Evolutionary conservation across 192 early-diverging fungal genomes (phyloP).

Genomic region (Martensiomyces pterosporus): DNA sequence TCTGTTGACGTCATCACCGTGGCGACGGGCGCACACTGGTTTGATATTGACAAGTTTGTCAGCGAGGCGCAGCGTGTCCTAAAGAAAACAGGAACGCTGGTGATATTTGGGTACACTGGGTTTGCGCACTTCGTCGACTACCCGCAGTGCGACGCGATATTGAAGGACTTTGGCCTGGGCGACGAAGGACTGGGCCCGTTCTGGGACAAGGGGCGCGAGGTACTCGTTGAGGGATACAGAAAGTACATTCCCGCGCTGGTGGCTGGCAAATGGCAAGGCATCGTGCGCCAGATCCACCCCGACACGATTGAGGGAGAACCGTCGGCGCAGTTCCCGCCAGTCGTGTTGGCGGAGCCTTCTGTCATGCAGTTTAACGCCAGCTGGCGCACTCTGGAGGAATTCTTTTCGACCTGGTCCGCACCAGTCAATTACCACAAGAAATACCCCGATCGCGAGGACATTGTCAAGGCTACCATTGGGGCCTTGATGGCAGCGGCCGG

Average conservation of each 20-base stretch:
- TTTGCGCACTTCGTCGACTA: conserved; percentile 33
- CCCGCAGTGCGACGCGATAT: conserved; percentile 36
- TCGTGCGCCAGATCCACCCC: conserved; percentile 18
- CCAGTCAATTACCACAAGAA: conserved; percentile 9
- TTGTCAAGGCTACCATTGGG: conserved; percentile 6
- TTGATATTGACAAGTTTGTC: conserved; percentile 27
- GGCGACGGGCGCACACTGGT: conserved; percentile 44
- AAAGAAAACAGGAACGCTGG: conserved; percentile 36
- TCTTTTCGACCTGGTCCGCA: conserved; percentile 24
- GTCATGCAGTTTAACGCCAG: conserved; percentile 25
- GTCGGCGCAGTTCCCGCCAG: conserved; percentile 7
- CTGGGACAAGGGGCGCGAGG: conserved; percentile 31
- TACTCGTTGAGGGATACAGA: conserved; percentile 24
- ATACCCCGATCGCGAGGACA: conserved; percentile 22
- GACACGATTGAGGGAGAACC: conserved; percentile 13
- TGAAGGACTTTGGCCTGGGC: conserved; percentile 21
- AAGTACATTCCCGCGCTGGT: conserved; percentile 20
- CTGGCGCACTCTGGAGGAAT: conserved; percentile 18
- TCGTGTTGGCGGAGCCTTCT: conserved; percentile 2
- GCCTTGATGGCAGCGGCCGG: conserved; percentile 33
- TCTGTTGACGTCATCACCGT: conserved; percentile 44
- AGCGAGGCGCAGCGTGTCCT: conserved; percentile 38
- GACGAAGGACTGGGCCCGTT: conserved; percentile 7
- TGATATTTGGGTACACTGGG: conserved; percentile 42
- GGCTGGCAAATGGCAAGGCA: conserved; percentile 7